Evolutionary conservation across 805 yeast genomes (phyloP).

Genomic region (Diddensiella caesifluorescens): DNA sequence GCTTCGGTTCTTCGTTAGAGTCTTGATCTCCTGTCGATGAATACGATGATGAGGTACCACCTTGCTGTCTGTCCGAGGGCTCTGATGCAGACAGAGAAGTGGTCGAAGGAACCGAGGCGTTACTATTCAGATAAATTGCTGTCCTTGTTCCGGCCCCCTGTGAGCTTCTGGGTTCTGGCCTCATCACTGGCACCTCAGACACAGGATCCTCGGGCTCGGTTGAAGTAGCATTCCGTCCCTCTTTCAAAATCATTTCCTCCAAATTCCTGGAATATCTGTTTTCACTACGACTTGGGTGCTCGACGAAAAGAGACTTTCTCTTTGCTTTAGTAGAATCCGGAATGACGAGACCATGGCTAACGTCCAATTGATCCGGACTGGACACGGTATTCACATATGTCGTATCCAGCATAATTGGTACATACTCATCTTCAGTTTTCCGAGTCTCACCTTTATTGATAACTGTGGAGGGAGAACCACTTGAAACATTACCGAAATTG

Average conservation of each 20-base stretch:
- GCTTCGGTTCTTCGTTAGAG: not conserved
- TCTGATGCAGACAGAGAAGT: conserved; percentile 1
- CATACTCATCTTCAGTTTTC: conserved; percentile 7
- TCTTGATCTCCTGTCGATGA: not conserved
- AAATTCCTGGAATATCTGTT: not conserved
- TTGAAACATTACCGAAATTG: too few species aligned
- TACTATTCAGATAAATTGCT: conserved; percentile 16
- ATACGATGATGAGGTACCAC: not conserved
- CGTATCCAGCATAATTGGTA: conserved; percentile 15
- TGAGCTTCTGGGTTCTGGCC: conserved; percentile 3
- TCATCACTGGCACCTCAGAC: not conserved
- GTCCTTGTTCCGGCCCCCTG: conserved; percentile 5
- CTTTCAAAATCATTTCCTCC: not conserved
- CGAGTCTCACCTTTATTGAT: not conserved
- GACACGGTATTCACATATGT: conserved; percentile 4
- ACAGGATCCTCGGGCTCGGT: not conserved
- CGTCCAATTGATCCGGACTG: not conserved
- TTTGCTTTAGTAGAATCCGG: not conserved
- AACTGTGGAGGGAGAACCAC: conserved; percentile 4
- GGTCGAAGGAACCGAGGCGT: conserved; percentile 4
- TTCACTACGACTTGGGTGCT: not conserved
- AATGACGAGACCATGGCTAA: not conserved
- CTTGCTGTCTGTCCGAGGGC: not conserved
- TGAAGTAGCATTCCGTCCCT: not conserved
- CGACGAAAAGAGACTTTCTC: not conserved